phyloP scores from a whole-genome alignment of 441 rosid genomes.

The Aquilaria agallochum region DNA sequence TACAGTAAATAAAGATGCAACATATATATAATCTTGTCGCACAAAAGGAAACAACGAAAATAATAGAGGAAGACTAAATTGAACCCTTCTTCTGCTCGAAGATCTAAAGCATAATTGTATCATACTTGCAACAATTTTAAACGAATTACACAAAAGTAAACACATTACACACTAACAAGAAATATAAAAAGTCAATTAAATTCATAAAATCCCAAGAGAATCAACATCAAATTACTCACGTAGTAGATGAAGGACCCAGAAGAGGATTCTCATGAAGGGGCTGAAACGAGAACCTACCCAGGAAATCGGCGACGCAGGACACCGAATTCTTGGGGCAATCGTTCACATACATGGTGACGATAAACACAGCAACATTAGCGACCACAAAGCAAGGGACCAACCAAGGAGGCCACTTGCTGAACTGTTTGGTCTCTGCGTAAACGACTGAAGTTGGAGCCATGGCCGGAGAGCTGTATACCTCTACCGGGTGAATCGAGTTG shows the following conservation, averaged over 20 bases:
- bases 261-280: slow-evolving; percentile 67
- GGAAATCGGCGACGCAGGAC: slow-evolving; percentile 45
- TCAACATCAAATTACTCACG: slow-evolving; percentile 32
- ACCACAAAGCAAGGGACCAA: slow-evolving; percentile 46
- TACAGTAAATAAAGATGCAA: slow-evolving; percentile 21
- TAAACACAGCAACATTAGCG: slow-evolving; percentile 44
- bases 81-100: too few species aligned
- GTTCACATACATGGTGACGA: slow-evolving; percentile 63
- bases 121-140: too few species aligned
- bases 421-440: slow-evolving; percentile 35
- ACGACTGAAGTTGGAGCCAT: slow-evolving; percentile 23
- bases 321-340: slow-evolving; percentile 54
- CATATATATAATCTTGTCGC: too few species aligned
- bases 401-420: slow-evolving; percentile 57
- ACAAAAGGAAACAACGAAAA: too few species aligned
- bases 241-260: slow-evolving; percentile 57
- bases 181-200: neutral
- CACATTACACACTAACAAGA: neutral
- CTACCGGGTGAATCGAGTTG: slow-evolving; percentile 42
- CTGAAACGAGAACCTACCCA: slow-evolving; percentile 70
- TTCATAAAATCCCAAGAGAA: neutral
- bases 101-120: too few species aligned
- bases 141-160: neutral
- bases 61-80: too few species aligned
- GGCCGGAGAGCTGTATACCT: slow-evolving; percentile 22